Conservation (phyloP, 345 rosid species). For the Aegle marmelos region DNA sequence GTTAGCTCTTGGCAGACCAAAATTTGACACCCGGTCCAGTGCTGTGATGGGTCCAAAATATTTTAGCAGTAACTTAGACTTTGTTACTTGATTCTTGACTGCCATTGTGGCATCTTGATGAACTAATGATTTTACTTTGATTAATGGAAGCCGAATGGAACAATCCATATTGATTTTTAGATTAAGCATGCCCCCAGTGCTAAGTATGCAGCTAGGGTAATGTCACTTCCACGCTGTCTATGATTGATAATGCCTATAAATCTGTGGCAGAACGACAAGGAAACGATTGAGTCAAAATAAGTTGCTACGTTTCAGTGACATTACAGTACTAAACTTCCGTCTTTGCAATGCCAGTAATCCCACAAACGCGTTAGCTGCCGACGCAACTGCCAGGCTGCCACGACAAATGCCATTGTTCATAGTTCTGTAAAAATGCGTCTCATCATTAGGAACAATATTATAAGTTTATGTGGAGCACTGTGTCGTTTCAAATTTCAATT, state of each 20-base stretch:
- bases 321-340: not conserved
- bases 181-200: not conserved
- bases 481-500: not conserved
- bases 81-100: not conserved
- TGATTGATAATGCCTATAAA: not conserved
- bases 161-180: not conserved
- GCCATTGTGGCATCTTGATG: not conserved
- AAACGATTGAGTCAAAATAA: constrained; percentile 2
- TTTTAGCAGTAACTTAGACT: not conserved
- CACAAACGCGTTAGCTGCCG: not conserved
- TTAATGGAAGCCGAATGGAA: not conserved
- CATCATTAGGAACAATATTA: not conserved
- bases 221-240: constrained; percentile 10
- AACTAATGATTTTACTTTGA: not conserved
- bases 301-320: not conserved
- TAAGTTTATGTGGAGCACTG: not conserved
- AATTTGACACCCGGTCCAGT: not conserved
- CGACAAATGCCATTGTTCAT: not conserved
- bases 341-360: not conserved
- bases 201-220: not conserved
- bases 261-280: not conserved
- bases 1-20: not conserved
- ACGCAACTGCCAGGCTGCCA: constrained; percentile 1
- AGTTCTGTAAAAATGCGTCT: not conserved
- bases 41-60: not conserved